Conservation (phyloP, 768 basidiomycete genomes). For the Glaciozyma antarctica region DNA sequence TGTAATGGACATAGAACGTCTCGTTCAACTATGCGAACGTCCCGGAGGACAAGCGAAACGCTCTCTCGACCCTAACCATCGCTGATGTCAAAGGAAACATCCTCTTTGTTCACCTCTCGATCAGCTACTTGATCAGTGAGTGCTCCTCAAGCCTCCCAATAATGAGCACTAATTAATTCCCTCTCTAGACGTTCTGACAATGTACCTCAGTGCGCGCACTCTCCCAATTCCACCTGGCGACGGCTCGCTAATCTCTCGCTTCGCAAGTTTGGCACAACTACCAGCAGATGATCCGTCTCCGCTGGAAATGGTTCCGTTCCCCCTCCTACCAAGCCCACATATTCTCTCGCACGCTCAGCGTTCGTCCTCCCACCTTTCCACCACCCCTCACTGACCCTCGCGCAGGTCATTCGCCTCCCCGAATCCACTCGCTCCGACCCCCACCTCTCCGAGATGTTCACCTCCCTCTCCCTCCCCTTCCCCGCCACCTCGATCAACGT, state of each 20-base stretch:
- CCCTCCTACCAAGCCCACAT: slow-evolving; percentile 67
- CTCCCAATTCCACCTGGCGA: no score
- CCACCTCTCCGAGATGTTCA: slow-evolving; percentile 67
- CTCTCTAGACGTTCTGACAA: neutral
- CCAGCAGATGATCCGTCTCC: slow-evolving; percentile 44
- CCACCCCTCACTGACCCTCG: neutral
- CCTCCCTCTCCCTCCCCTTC: slow-evolving; percentile 53
- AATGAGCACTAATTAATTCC: neutral
- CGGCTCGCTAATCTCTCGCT: slow-evolving; percentile 30
- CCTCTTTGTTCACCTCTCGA: neutral
- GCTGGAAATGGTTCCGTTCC: slow-evolving; percentile 66
- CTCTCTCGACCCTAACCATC: slow-evolving; percentile 37
- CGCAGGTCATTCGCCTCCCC: neutral
- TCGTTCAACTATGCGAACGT: slow-evolving; percentile 69
- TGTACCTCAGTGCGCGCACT: no score
- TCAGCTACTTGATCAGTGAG: slow-evolving; percentile 1
- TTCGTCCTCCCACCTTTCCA: neutral
- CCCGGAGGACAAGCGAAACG: slow-evolving; percentile 42
- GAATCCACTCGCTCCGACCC: slow-evolving; percentile 73
- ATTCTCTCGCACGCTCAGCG: slow-evolving; percentile 80
- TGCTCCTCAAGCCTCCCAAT: no score
- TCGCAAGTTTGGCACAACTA: slow-evolving; percentile 45
- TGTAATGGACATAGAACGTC: slow-evolving; percentile 45
- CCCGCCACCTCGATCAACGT: slow-evolving; percentile 85
- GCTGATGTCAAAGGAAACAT: slow-evolving; percentile 25